These are phyloP conservation scores for Puccinia novopanici DNA, from an alignment of 1,284 basidiomycete genomes.

Conservation along the genomic window DNA sequence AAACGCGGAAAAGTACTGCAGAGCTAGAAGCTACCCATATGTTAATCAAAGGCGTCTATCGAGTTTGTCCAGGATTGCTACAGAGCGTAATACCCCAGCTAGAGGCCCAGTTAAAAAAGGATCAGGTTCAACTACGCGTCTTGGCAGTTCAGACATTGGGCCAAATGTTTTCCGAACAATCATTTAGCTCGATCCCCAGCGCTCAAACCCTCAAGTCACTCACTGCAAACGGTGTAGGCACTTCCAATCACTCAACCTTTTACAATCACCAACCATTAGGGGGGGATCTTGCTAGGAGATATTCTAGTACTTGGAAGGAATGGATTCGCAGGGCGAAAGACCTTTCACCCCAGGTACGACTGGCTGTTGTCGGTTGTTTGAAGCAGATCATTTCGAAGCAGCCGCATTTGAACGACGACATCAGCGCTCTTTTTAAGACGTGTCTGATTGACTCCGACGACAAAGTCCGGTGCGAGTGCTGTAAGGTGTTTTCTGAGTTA, in stretches of 20 bases:
- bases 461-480: constrained; percentile 79
- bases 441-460: constrained; percentile 88
- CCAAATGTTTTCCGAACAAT: constrained; percentile 72
- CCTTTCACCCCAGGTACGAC: constrained; percentile 70
- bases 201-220: constrained; percentile 61
- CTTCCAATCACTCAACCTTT: constrained; percentile 58
- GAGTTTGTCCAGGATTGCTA: constrained; percentile 76
- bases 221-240: background rate
- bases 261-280: constrained; percentile 31
- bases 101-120: constrained; percentile 82
- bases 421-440: constrained; percentile 71
- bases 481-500: constrained; percentile 76
- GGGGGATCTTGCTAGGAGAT: constrained; percentile 71
- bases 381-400: constrained; percentile 69
- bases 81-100: constrained; percentile 89
- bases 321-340: constrained; percentile 84
- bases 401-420: constrained; percentile 68
- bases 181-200: constrained; percentile 42
- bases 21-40: constrained; percentile 72
- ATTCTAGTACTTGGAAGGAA: constrained; percentile 78
- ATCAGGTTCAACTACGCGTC: constrained; percentile 71
- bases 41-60: constrained; percentile 80
- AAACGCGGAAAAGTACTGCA: constrained; percentile 49
- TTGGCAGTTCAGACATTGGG: constrained; percentile 83
- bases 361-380: constrained; percentile 76